Base-by-base conservation (phyloP, 352 stramenopile genomes). In the Globisporangium ultimum region DNA sequence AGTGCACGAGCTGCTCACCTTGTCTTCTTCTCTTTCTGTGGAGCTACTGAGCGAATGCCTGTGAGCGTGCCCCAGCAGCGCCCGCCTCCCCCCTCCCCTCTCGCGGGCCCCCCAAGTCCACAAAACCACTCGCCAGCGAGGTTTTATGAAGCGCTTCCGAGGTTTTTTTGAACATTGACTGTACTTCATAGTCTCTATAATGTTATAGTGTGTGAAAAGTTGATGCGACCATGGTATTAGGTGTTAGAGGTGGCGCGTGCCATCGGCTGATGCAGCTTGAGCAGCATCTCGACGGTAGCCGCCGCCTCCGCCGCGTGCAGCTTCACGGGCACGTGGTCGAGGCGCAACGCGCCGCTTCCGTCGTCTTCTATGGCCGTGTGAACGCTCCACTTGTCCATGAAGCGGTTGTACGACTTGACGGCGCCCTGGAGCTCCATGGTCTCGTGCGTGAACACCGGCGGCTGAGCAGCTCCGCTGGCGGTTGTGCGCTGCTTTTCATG, bases 351-450 rank as follows among this genome's bases (percentile, higher is more conserved):
- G n/a, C n/a, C 17, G 11, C 36, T 48, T 38, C 55, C 55, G 3
- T 59, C 48, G 1, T 59, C 51, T 7, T 20, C 40, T 11, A 84
- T 50, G 7, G 50, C 48, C 11, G 63, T 72, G 18, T 83, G 64
- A 11, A 91, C 21, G 15, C 63, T 89, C 81, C 81, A 91, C 58
- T 81, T 72, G 53, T 84, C 72, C 67, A 85, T 66, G 53, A 78
- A 91, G 10, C 78, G 67, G 60, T 91, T 91, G 53, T 89, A 91
- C 0, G 78, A 72, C 18, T 68, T 66, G n/a, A 83, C 58, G 8
- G 56, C 55, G 8, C 67, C 81, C 14, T 43, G 63, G 24, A 91
- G 22, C 42, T 77, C 63, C 53, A 89, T 47, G 32, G 50, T 63
- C 48, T 76, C 56, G 61, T 91, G 81, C 15, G 78, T 89, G 50